Evolutionary conservation across 306 rosid species (phyloP), one percentile per base, ranked within the genome.

Genomic region (Senna tora): DNA sequence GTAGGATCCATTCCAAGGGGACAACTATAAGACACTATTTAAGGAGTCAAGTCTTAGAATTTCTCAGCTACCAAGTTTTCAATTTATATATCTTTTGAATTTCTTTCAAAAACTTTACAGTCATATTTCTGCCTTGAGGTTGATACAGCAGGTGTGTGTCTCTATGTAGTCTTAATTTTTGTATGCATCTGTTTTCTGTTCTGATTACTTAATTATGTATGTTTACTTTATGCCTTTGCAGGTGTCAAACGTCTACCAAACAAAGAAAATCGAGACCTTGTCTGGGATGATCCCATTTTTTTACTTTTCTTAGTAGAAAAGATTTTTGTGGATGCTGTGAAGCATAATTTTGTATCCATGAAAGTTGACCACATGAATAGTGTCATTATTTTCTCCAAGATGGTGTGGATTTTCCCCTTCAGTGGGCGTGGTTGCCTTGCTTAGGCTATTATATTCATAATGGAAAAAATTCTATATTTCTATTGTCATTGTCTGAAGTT

Each of bases 301-400:
- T 61, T 88, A 89, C 46, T 89, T 89, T 58, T 78, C 97, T 17
- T 76, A 0, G 89, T 91, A 49, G 99, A 95, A 79, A 95, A 89
- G 87, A 85, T 95, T 43, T 85, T 89, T 20, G 99, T 91, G 62
- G 99, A 95, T 81, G 99, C 99, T 60, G 96, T 88, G 59, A 95
- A 95, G 81, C 91, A 89, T 67, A 85, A 89, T 20, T 95, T 91
- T 71, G 81, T 95, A 22, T 88, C 92, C 3, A 86, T 92, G 97
- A 95, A 88, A 84, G 89, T 95, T 9, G 99, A 95, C 68, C 93
- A 95, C 83, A 88, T 77, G 87, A 89, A 77, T 75, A 89, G 78
- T 78, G 87, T 84, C 21, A 88, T 95, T 6, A 59, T 79, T 39
- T 80, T 84, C 71, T 57, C 73, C 63, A 80, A 80, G 42, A 69